Percentiles rank a stretch among this genome's conserved stretches.
phyloP scores from a whole-genome alignment of 208 protist genomes.

The Leishmania turanica region DNA sequence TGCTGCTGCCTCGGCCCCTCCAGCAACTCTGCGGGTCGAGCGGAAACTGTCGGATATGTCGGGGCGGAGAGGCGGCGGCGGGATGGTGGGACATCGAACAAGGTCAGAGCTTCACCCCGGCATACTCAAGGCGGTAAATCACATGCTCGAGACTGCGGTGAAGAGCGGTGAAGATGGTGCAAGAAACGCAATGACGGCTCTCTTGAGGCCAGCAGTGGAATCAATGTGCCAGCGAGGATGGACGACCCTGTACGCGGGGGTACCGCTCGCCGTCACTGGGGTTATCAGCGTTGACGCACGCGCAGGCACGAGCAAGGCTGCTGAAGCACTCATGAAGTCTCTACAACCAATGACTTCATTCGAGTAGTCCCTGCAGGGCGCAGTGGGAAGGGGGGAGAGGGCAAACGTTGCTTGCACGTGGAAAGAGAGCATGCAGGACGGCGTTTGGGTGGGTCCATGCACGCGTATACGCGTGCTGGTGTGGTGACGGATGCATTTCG shows the following conservation, averaged over 20 bases:
- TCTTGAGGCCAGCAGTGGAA: constrained; percentile 12
- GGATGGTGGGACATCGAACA: not conserved
- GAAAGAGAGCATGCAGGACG: not conserved
- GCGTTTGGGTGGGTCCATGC: not conserved
- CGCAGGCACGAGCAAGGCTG: not conserved
- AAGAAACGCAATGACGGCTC: not conserved
- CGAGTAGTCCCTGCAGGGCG: constrained; percentile 16
- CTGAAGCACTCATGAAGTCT: constrained; percentile 3
- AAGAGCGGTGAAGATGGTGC: not conserved
- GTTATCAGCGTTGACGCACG: not conserved
- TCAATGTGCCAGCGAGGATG: constrained; percentile 26
- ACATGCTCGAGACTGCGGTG: not conserved
- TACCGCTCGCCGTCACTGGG: constrained; percentile 7
- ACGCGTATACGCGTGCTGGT: not conserved
- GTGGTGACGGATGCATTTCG: not conserved
- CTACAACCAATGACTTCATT: constrained; percentile 43
- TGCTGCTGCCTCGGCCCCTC: not conserved
- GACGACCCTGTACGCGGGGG: constrained; percentile 16
- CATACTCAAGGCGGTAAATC: not conserved
- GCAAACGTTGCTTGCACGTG: not conserved
- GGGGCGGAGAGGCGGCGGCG: not conserved
- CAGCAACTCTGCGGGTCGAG: not conserved
- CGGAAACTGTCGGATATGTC: not conserved
- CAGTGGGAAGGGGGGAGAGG: not conserved
- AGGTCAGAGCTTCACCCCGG: not conserved